Conservation (phyloP, 108 stramenopile genomes). For the Nannochloropsis salina region DNA sequence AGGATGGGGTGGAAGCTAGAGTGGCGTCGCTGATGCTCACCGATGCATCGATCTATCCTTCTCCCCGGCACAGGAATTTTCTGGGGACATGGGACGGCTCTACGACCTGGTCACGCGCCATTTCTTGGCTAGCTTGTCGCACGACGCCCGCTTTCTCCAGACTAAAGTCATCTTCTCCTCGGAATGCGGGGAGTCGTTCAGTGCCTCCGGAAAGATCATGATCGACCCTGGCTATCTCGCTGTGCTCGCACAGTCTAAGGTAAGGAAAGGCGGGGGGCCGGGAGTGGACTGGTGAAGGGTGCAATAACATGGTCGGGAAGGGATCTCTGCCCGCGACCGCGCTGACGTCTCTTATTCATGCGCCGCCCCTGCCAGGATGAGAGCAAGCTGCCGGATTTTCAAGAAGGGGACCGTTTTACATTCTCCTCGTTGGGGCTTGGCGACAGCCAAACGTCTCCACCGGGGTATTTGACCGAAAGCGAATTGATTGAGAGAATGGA, state of each 20-base stretch:
- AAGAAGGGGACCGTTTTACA: not conserved
- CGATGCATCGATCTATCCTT: too few species aligned
- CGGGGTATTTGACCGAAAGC: constrained; percentile 74
- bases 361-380: not conserved
- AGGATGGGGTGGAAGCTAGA: too few species aligned
- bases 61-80: not conserved
- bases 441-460: constrained; percentile 74
- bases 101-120: constrained; percentile 75
- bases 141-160: constrained; percentile 68
- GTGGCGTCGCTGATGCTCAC: too few species aligned
- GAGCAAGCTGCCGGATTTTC: not conserved
- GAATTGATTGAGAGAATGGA: constrained; percentile 80
- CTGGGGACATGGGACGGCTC: constrained; percentile 61
- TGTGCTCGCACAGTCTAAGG: constrained; percentile 47
- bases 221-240: constrained; percentile 69
- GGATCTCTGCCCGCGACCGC: too few species aligned
- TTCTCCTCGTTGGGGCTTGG: not conserved
- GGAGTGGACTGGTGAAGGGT: not conserved
- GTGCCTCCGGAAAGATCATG: constrained; percentile 31
- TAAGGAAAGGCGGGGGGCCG: not conserved
- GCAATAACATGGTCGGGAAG: too few species aligned
- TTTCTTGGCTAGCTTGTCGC: constrained; percentile 76
- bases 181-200: constrained; percentile 9
- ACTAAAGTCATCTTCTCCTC: not conserved
- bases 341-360: not conserved